phyloP scores from a whole-genome alignment of 805 yeast genomes.

The Yueomyces sinensis region DNA sequence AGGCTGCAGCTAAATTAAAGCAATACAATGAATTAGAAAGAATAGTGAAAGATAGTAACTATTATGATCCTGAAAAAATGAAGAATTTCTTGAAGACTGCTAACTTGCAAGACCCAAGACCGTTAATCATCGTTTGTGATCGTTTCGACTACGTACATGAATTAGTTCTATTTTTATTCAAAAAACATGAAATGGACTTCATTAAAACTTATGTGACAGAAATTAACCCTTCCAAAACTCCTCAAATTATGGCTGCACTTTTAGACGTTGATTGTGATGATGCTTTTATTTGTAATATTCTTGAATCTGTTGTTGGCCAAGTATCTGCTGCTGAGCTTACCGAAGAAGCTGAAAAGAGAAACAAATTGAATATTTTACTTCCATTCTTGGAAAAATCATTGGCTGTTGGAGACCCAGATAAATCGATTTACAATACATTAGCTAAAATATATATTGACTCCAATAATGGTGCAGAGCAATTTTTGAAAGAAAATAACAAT shows the following conservation, averaged over 20 bases:
- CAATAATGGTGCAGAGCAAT: conserved; percentile 94
- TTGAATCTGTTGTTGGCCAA: conserved; percentile 81
- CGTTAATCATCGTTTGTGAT: conserved; percentile 93
- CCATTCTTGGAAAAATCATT: conserved; percentile 89
- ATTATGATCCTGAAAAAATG: conserved; percentile 93
- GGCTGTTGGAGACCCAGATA: conserved; percentile 73
- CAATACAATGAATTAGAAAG: conserved; percentile 93
- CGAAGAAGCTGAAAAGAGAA: conserved; percentile 91
- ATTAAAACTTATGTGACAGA: conserved; percentile 97
- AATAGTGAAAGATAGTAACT: conserved; percentile 84
- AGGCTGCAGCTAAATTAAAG: conserved; percentile 81
- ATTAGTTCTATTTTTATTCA: conserved; percentile 82
- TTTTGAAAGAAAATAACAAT: conserved; percentile 76
- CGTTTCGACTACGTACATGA: conserved; percentile 87
- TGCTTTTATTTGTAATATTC: conserved; percentile 61
- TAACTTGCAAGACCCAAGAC: conserved; percentile 86
- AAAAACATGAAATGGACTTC: conserved; percentile 88
- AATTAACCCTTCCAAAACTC: conserved; percentile 90
- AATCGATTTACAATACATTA: conserved; percentile 84
- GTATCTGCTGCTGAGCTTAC: conserved; percentile 87
- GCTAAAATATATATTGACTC: conserved; percentile 97
- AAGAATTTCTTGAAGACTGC: conserved; percentile 95
- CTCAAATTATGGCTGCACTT: conserved; percentile 91
- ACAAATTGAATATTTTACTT: conserved; percentile 76
- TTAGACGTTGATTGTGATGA: conserved; percentile 98